A percentile compares a stretch with the other conserved stretches of the same genome.
Evolutionary conservation across 305 asterid genomes (phyloP).

Genomic region (Fraxinus ornus): DNA sequence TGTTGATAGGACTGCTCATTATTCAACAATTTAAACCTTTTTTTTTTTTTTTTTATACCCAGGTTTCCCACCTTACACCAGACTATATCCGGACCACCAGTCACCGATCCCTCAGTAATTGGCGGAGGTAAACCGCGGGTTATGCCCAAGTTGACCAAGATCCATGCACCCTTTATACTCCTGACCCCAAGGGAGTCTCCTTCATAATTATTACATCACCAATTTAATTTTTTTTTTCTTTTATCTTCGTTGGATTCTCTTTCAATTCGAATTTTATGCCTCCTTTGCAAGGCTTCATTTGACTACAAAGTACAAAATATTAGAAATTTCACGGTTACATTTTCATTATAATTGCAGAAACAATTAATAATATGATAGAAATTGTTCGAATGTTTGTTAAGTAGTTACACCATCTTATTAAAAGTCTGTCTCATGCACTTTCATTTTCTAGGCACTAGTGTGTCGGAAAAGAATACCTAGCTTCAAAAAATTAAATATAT

Average conservation of each 20-base stretch:
- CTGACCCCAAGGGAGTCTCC: too few species aligned
- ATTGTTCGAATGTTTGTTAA: neutral
- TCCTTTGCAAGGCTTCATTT: conserved; percentile 17
- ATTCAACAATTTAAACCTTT: conserved; percentile 17
- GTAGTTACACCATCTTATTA: neutral
- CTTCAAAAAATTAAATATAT: neutral
- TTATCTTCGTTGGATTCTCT: neutral
- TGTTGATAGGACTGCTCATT: neutral
- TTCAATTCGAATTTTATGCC: neutral
- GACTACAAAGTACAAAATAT: neutral
- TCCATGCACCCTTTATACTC: too few species aligned
- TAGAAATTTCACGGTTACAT: neutral
- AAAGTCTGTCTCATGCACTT: too few species aligned
- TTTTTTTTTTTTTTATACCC: too few species aligned
- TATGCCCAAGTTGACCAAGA: too few species aligned
- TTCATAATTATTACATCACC: too few species aligned
- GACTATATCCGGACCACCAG: too few species aligned
- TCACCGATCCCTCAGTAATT: too few species aligned
- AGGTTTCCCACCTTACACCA: too few species aligned
- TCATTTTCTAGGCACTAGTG: too few species aligned
- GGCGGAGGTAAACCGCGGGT: too few species aligned
- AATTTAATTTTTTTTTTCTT: neutral
- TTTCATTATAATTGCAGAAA: neutral
- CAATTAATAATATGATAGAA: neutral
- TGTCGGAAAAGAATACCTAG: neutral